These are phyloP conservation scores for Coniella lustricola DNA, from an alignment of 2,329 filamentous ascomycete species.

Conservation along the genomic window DNA sequence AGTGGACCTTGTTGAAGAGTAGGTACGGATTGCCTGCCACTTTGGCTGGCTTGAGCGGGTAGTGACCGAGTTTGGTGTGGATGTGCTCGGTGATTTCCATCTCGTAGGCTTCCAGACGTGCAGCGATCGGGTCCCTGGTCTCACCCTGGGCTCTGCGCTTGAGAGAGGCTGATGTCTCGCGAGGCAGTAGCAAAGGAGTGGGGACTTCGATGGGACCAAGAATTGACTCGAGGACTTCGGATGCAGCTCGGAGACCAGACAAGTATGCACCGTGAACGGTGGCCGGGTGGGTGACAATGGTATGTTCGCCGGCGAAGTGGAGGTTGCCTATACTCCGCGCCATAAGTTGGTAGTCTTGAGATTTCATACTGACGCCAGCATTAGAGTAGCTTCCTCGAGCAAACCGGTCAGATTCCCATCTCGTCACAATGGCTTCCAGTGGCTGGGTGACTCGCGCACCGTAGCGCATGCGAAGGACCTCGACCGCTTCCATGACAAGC, in stretches of 20 bases:
- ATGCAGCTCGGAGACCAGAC: conserved; percentile 82
- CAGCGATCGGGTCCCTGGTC: conserved; percentile 42
- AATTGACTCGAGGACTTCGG: conserved; percentile 74
- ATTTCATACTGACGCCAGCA: conserved; percentile 72
- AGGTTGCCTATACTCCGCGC: conserved; percentile 77
- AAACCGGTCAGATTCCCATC: conserved; percentile 87
- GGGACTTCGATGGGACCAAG: conserved; percentile 76
- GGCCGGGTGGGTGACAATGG: conserved; percentile 89
- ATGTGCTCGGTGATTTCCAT: conserved; percentile 45
- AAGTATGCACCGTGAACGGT: conserved; percentile 96
- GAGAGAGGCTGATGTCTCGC: conserved; percentile 40
- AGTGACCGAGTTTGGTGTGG: conserved; percentile 58
- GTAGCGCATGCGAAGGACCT: conserved; percentile 72
- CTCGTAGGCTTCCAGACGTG: conserved; percentile 51
- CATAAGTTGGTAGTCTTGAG: conserved; percentile 90
- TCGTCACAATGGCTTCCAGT: conserved; percentile 78
- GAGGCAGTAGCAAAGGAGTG: conserved; percentile 64
- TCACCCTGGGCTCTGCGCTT: conserved; percentile 48
- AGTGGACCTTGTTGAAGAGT: conserved; percentile 75
- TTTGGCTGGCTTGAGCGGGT: conserved; percentile 65
- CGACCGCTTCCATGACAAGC: conserved; percentile 73
- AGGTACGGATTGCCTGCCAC: conserved; percentile 79
- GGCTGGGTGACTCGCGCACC: conserved; percentile 58
- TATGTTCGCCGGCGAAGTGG: conserved; percentile 94
- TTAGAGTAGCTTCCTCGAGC: conserved; percentile 95